Base-by-base conservation (phyloP, 2,329 filamentous ascomycete genomes). In the Monascus ruber region DNA sequence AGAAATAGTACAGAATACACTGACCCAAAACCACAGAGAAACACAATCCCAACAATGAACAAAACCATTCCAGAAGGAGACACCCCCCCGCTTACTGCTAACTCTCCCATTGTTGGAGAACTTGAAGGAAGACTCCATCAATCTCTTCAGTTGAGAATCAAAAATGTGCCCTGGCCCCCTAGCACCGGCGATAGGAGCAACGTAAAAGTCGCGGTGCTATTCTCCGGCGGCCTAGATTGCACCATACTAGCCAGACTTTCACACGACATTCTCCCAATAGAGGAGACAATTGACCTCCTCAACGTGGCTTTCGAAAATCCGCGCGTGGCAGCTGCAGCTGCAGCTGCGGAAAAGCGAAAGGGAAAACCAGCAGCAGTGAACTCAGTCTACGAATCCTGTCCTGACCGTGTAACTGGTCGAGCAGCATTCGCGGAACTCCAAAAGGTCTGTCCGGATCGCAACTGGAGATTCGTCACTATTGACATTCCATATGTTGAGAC, bases 221-320 rank as follows among this genome's bases (percentile, higher is more conserved):
- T 96, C 59, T 98, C 91, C 0, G 91, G 91, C 2, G 91, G 91
- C 0, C 73, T 98, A 5, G 91, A 98, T 59, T 96, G 91, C 56
- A 89, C 88, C 0, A 70, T 95, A 1, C 70, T 98, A 36, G 89
- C 89, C 24, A 77, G 87, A 33, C 64, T 96, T 24, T 71, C 76
- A 7, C 84, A 94, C 55, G 82, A 94, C 8, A 62, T 93, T 2
- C 58, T 96, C 2, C 83, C 84, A 0, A 9, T 56, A 0, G 62
- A 71, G 4, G 80, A 93, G 52, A 68, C 74, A 1, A 79, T 98
- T 44, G 91, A 96, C 55, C 70, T 98, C 6, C 73, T 98, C 46
- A 98, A 98, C 49, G 89, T 98, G 34, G 91, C 89, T 0, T 98
- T 98, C 53, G 85, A 98, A 60, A 98, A 98, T 48, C 89, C 88